A percentile compares a stretch with the other conserved stretches of the same genome.
Conservation (phyloP, 345 rosid genomes). For the Murraya paniculata region DNA sequence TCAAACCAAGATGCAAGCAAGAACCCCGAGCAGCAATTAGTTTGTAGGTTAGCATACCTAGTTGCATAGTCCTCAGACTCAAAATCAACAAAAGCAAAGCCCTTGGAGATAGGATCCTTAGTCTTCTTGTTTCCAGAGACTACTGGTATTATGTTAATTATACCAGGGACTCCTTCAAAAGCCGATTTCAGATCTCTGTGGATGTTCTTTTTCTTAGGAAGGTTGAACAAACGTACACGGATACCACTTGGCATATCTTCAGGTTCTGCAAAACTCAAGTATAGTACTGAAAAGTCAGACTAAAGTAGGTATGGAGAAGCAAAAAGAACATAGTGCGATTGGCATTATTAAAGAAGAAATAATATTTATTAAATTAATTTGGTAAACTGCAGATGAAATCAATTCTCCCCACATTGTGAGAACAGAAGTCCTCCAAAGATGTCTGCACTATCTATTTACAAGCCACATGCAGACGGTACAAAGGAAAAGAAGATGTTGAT, state of each 20-base stretch:
- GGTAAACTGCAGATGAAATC: neutral
- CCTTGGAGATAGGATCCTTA: slow-evolving; percentile 81
- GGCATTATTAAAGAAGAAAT: neutral
- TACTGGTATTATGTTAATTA: slow-evolving; percentile 58
- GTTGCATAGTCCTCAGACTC: slow-evolving; percentile 56
- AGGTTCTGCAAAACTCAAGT: slow-evolving; percentile 30
- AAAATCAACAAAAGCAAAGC: slow-evolving; percentile 76
- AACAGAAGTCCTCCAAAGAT: neutral
- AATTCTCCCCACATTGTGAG: neutral
- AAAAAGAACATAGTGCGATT: neutral
- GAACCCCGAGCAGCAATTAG: neutral
- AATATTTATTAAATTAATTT: neutral
- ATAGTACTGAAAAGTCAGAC: slow-evolving; percentile 18
- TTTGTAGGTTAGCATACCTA: slow-evolving; percentile 38
- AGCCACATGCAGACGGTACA: neutral
- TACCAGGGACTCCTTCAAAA: slow-evolving; percentile 60
- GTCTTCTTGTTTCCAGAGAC: slow-evolving; percentile 87
- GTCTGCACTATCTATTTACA: neutral
- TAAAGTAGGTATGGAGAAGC: neutral
- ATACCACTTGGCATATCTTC: slow-evolving; percentile 45
- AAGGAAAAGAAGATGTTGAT: neutral
- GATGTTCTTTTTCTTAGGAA: slow-evolving; percentile 92
- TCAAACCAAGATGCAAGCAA: neutral
- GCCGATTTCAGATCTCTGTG: slow-evolving; percentile 74
- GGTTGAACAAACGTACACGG: slow-evolving; percentile 58